These are phyloP conservation scores for Tillandsia fasciculata DNA, from an alignment of 176 grass and related monocot species.

Conservation along the genomic window DNA sequence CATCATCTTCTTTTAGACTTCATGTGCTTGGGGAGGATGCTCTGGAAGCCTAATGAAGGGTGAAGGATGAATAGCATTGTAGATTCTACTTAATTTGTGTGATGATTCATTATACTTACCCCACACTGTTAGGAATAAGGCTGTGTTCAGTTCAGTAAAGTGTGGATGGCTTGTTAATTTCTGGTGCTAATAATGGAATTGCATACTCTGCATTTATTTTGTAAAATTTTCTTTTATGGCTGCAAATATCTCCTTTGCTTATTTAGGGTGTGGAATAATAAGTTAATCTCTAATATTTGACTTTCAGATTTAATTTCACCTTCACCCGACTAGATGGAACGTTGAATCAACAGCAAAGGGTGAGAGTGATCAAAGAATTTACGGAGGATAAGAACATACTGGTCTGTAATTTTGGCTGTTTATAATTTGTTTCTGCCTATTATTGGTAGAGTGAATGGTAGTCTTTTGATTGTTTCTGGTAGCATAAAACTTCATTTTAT, in stretches of 20 bases:
- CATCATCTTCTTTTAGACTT: too few species aligned
- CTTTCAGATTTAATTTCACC: constrained; percentile 51
- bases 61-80: not conserved
- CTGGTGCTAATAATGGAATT: not conserved
- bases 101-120: too few species aligned
- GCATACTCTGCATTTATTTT: not conserved
- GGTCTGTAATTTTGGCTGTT: constrained; percentile 33
- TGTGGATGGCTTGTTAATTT: not conserved
- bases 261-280: not conserved
- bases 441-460: not conserved
- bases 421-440: not conserved
- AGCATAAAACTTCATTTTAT: constrained; percentile 11
- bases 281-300: constrained; percentile 3
- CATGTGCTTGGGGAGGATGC: too few species aligned
- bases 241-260: not conserved
- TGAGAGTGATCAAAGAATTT: constrained; percentile 76
- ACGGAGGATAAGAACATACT: constrained; percentile 56
- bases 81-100: not conserved
- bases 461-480: not conserved
- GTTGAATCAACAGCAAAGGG: constrained; percentile 74
- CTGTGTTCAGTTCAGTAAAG: too few species aligned
- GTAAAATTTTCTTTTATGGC: not conserved
- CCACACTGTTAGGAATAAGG: too few species aligned
- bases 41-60: too few species aligned
- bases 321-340: constrained; percentile 85